Evolutionary conservation across 768 basidiomycete genomes (phyloP), one percentile per base, ranked within the genome.

Genomic region (Leccinum obscurum): DNA sequence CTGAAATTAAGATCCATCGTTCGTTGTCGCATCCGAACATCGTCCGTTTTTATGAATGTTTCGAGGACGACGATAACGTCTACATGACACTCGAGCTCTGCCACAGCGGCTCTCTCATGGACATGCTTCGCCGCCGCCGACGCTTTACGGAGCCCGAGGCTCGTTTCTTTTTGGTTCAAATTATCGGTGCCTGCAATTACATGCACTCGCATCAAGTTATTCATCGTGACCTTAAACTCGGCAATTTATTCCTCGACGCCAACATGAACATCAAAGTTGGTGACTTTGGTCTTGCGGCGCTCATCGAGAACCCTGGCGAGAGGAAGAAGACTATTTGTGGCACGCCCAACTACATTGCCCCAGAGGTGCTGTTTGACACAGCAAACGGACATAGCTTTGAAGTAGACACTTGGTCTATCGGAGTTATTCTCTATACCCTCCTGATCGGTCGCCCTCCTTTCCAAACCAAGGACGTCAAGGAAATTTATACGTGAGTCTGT

Each of bases 291-390:
- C 81, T 99, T 22, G 96, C 97, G 0, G 97, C 96, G 2, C 83
- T 99, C 52, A 96, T 98, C 52, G 95, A 98, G 78, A 95, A 86
- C 70, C 92, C 92, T 11, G 96, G 96, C 0, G 96, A 98, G 75
- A 79, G 96, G 70, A 97, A 98, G 83, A 98, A 98, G 85, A 99
- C 96, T 0, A 97, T 98, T 52, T 98, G 97, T 65, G 96, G 96
- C 1, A 99, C 96, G 0, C 97, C 96, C 2, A 98, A 99, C 72
- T 98, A 99, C 72, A 98, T 99, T 63, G 96, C 97, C 0, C 97
- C 97, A 0, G 96, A 98, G 71, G 95, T 98, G 24, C 78, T 99
- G 65, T 97, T 96, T 72, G 95, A 98, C 72, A 93, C 90, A 26
- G 92, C 88, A 17, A 95, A 94, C 64, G 95, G 96, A 2, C 96